These are phyloP conservation scores for Meyerozyma elateridarum DNA, from an alignment of 1,139 yeast species.

Conservation along the genomic window DNA sequence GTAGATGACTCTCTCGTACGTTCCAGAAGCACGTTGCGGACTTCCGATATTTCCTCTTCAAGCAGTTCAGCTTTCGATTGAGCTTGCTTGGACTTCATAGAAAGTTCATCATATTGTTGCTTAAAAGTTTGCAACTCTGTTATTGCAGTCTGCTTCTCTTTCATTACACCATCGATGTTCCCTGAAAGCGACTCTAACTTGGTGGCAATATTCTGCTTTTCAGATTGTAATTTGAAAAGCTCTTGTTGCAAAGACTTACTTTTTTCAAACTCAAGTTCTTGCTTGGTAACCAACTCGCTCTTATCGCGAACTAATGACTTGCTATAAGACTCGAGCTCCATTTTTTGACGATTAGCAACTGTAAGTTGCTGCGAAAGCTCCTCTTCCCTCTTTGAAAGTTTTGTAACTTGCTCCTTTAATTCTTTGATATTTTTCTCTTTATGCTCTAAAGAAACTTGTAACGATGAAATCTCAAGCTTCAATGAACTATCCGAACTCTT, in stretches of 20 bases:
- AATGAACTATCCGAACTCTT: conserved; percentile 38
- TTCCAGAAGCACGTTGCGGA: conserved; percentile 69
- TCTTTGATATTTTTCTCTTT: conserved; percentile 49
- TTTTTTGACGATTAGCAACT: conserved; percentile 40
- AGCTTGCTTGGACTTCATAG: conserved; percentile 64
- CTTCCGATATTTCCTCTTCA: conserved; percentile 77
- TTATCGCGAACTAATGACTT: conserved; percentile 32
- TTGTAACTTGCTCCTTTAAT: conserved; percentile 33
- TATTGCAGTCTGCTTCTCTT: conserved; percentile 43
- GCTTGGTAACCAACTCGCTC: conserved; percentile 34
- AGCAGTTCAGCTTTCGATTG: conserved; percentile 56
- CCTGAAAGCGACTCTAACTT: conserved; percentile 48
- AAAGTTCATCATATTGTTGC: conserved; percentile 75
- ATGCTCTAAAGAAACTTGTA: conserved; percentile 35
- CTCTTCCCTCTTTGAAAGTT: conserved; percentile 32
- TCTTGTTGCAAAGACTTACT: conserved; percentile 27
- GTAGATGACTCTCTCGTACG: conserved; percentile 74
- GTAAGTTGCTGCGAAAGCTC: conserved; percentile 35
- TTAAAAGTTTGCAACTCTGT: conserved; percentile 56
- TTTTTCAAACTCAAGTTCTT: conserved; percentile 35
- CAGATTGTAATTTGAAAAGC: conserved; percentile 38
- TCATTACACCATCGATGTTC: conserved; percentile 45
- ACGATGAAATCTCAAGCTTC: conserved; percentile 38
- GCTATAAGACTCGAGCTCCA: conserved; percentile 36
- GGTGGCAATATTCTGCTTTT: conserved; percentile 48